These are phyloP conservation scores for Ceratocystis variospora DNA, from an alignment of 2,329 filamentous ascomycete species.

Conservation along the genomic window DNA sequence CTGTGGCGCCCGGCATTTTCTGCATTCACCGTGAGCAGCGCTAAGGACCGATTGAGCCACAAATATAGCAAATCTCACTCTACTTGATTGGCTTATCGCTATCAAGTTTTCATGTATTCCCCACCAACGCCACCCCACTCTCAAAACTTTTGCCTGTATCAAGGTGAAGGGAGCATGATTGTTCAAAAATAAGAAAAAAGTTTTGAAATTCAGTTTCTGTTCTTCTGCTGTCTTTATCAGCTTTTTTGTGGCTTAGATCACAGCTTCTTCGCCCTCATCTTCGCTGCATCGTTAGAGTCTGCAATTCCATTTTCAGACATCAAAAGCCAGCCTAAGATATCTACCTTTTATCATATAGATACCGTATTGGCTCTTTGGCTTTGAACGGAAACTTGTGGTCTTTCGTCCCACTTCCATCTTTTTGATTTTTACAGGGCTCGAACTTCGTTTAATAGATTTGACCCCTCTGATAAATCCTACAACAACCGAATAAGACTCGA, in stretches of 20 bases:
- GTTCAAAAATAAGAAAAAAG: background rate
- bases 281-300: background rate
- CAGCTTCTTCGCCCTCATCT: background rate
- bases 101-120: slow-evolving; percentile 13
- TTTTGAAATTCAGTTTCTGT: background rate
- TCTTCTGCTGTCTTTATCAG: background rate
- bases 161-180: slow-evolving; percentile 5
- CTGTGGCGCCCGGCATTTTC: slow-evolving; percentile 5
- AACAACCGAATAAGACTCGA: slow-evolving; percentile 8
- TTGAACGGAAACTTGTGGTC: slow-evolving; percentile 5
- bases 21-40: background rate
- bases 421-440: slow-evolving; percentile 12
- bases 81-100: slow-evolving; percentile 18
- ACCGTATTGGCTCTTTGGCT: background rate
- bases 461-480: slow-evolving; percentile 14
- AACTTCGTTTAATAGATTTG: slow-evolving; percentile 15
- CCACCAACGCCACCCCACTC: slow-evolving; percentile 16
- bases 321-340: background rate
- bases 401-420: slow-evolving; percentile 12
- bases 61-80: slow-evolving; percentile 1
- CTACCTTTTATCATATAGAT: background rate
- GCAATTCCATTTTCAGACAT: slow-evolving; percentile 3
- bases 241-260: slow-evolving; percentile 9
- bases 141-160: slow-evolving; percentile 14
- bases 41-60: slow-evolving; percentile 3